Evolutionary conservation across 2,329 filamentous ascomycete genomes (phyloP).

Genomic region (Zopfia rhizophila): DNA sequence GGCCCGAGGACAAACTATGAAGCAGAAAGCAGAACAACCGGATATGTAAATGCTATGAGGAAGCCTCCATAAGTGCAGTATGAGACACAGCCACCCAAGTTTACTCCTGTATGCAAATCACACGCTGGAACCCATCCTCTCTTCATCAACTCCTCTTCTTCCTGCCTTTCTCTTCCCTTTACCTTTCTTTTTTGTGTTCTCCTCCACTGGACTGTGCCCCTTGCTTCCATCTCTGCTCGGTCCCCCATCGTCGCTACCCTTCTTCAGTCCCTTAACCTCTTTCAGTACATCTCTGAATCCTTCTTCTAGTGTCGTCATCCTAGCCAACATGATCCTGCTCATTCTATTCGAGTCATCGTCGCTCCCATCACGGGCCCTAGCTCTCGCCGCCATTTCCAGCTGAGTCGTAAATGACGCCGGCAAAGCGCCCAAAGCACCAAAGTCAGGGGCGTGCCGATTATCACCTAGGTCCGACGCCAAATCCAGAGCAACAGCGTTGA

Average conservation of each 20-base stretch:
- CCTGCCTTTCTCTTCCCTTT: conserved; percentile 44
- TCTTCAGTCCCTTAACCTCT: conserved; percentile 75
- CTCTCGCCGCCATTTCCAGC: conserved; percentile 46
- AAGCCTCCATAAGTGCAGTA: too few species aligned
- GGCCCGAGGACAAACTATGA: not conserved
- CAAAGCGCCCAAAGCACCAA: conserved; percentile 70
- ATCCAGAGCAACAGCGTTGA: conserved; percentile 71
- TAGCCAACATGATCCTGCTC: conserved; percentile 80
- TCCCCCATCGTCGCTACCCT: conserved; percentile 37
- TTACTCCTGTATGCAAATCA: conserved; percentile 21
- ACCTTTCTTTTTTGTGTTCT: conserved; percentile 33
- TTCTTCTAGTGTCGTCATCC: conserved; percentile 94
- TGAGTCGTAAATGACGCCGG: conserved; percentile 84
- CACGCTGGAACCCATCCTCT: conserved; percentile 42
- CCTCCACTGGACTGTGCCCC: conserved; percentile 39
- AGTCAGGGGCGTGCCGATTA: conserved; percentile 67
- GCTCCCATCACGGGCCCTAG: conserved; percentile 36
- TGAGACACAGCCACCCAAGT: too few species aligned
- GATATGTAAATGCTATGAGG: conserved; percentile 3
- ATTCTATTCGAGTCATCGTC: conserved; percentile 55
- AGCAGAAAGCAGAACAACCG: not conserved
- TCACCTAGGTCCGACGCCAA: conserved; percentile 78
- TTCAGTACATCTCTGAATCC: conserved; percentile 87
- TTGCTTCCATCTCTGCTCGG: conserved; percentile 33
- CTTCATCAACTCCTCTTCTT: conserved; percentile 27